Conservation (phyloP, 2,329 filamentous ascomycete genomes). For the Rhynchosporium agropyri region DNA sequence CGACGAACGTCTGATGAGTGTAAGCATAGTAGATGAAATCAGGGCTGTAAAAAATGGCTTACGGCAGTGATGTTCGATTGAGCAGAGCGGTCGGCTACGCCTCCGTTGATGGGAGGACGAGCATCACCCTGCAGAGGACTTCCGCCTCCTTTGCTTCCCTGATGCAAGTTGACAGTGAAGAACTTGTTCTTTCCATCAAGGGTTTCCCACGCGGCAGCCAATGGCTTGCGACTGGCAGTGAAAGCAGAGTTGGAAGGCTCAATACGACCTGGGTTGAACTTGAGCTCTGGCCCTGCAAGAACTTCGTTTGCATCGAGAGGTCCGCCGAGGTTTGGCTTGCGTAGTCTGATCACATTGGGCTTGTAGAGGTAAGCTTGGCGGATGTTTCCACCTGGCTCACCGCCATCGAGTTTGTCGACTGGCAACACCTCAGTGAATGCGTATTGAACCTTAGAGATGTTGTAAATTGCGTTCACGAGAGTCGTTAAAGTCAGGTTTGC, state of each 20-base stretch:
- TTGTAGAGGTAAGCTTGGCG: slow-evolving; percentile 72
- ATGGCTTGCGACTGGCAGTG: slow-evolving; percentile 64
- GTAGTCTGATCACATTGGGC: slow-evolving; percentile 59
- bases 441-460: slow-evolving; percentile 56
- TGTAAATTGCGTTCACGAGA: slow-evolving; percentile 55
- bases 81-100: slow-evolving; percentile 55
- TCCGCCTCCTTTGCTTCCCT: slow-evolving; percentile 63
- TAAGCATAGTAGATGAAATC: neutral
- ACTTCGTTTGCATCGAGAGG: slow-evolving; percentile 59
- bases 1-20: slow-evolving; percentile 52
- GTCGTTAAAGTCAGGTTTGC: slow-evolving; percentile 62
- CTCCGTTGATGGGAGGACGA: slow-evolving; percentile 49
- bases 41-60: slow-evolving; percentile 37
- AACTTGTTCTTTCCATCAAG: slow-evolving; percentile 58
- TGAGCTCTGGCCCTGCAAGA: slow-evolving; percentile 58
- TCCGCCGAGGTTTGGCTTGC: slow-evolving; percentile 59
- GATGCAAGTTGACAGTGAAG: slow-evolving; percentile 74
- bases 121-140: slow-evolving; percentile 15
- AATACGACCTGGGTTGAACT: slow-evolving; percentile 70
- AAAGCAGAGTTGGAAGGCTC: slow-evolving; percentile 64
- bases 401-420: slow-evolving; percentile 63
- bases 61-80: slow-evolving; percentile 63
- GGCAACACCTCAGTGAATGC: slow-evolving; percentile 62
- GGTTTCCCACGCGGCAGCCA: slow-evolving; percentile 67
- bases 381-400: slow-evolving; percentile 71